phyloP scores from a whole-genome alignment of 2,329 filamentous ascomycete species.

The Colletotrichum lini region DNA sequence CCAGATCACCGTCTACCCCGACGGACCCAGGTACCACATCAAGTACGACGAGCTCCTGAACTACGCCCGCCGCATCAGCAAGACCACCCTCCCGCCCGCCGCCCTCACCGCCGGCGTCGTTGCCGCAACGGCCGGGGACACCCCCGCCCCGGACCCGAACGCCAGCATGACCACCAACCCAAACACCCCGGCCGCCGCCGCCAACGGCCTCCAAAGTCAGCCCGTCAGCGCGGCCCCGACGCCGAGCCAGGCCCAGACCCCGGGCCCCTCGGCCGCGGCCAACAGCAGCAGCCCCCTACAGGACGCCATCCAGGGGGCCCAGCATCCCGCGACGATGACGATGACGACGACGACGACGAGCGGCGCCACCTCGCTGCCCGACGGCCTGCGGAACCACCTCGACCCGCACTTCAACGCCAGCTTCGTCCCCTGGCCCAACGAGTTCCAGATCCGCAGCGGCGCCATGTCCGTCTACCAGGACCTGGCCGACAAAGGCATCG shows the following conservation, averaged over 20 bases:
- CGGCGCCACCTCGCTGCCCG: conserved; percentile 61
- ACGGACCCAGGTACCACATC: conserved; percentile 68
- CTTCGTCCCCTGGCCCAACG: conserved; percentile 85
- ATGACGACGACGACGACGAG: conserved; percentile 40
- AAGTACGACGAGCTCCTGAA: conserved; percentile 81
- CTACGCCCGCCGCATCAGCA: conserved; percentile 85
- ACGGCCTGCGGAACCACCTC: conserved; percentile 63
- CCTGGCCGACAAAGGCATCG: conserved; percentile 73
- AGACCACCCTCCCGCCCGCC: conserved; percentile 81
- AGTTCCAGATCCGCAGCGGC: conserved; percentile 78
- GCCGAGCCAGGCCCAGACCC: conserved; percentile 44
- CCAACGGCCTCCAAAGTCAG: conserved; percentile 40
- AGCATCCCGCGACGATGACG: conserved; percentile 43
- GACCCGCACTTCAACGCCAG: conserved; percentile 69
- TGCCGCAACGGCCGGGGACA: conserved; percentile 42
- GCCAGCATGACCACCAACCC: conserved; percentile 35
- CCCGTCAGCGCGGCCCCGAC: conserved; percentile 46
- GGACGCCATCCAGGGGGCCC: conserved; percentile 46
- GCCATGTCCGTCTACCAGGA: conserved; percentile 76
- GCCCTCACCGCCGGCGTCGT: conserved; percentile 60
- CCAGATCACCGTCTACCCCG: conserved; percentile 69
- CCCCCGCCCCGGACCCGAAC: conserved; percentile 38
- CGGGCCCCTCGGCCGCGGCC: conserved; percentile 38
- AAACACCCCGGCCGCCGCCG: conserved; percentile 22
- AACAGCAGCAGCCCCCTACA: conserved; percentile 45